Base-by-base conservation (phyloP, 176 grass and related monocot genomes). In the Tuctoria greenei region DNA sequence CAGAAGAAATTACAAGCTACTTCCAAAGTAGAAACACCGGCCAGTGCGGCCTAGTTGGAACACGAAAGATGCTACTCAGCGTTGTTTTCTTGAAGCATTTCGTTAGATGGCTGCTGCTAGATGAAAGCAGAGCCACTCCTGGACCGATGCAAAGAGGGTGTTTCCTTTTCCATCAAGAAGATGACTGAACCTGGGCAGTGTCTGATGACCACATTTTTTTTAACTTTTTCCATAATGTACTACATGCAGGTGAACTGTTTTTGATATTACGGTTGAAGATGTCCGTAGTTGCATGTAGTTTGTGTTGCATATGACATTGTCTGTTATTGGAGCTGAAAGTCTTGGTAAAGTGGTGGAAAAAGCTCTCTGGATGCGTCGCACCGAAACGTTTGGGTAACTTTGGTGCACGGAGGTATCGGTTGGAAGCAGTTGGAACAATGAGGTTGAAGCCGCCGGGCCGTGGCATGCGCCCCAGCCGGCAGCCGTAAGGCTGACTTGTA, bases 1-100 rank as follows among this genome's bases (percentile, higher is more conserved):
- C 79, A 86, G 35, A 88, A 86, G 55, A 83, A 76, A 75, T 37
- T 72, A 51, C 70, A 95, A 42, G 72, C 83, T 16, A 45, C 43
- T 43, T 49, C 72, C 1, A 83, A 83, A 72, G 76, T 79, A 39
- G 82, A 69, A 57, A 73, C 58, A 5, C 59, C 68, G 7, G 71
- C 59, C 4, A 7, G 13, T 26, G 55, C 64, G 2, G 57, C 83
- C 59, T 95, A 86, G 54, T 77, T 72, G 9, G 26, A 69, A 15
- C 28, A 15, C 35, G 61, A 49, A 56, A 43, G 26, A 8, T 71
- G 15, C 25, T 35, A 31, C 11, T 61, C 68, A 31, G 59, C 15
- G 10, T 28, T 58, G 57, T 41, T 71, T 64, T 15, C 31, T 71
- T 77, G 54, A 31, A 31, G 31, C 31, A 65, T 77, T 47, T 61